Evolutionary conservation across 306 rosid genomes (phyloP).

Genomic region (Astragalus membranaceus): DNA sequence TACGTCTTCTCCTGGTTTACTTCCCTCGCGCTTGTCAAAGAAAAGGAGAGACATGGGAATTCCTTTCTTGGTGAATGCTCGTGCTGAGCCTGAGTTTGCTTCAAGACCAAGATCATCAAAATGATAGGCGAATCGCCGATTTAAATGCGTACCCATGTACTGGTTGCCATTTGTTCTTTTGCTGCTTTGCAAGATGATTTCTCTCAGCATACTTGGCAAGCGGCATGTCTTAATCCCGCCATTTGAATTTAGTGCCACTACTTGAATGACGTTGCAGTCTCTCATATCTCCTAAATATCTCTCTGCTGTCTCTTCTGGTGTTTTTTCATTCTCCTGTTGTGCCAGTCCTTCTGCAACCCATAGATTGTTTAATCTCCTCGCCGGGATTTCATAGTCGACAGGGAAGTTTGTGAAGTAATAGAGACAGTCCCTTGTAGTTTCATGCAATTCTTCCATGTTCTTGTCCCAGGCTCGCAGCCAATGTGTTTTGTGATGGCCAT

Average conservation of each 20-base stretch:
- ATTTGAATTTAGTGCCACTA: constrained; percentile 20
- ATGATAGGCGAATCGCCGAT: constrained; percentile 3
- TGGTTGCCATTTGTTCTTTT: neutral
- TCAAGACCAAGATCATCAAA: constrained; percentile 4
- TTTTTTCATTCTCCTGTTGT: neutral
- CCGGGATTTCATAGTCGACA: constrained; percentile 26
- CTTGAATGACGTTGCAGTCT: constrained; percentile 24
- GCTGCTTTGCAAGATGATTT: neutral
- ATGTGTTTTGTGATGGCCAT: neutral
- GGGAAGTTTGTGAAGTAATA: constrained; percentile 31
- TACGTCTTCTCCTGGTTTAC: constrained; percentile 24
- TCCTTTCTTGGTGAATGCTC: neutral
- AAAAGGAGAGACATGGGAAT: constrained; percentile 13
- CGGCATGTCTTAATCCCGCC: constrained; percentile 30
- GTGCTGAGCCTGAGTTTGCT: neutral
- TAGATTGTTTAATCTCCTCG: constrained; percentile 29
- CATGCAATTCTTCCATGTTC: neutral
- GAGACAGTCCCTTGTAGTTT: neutral
- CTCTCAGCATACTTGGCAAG: constrained; percentile 18
- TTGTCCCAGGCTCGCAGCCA: constrained; percentile 6
- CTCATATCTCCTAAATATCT: constrained; percentile 1
- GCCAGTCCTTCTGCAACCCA: constrained; percentile 38
- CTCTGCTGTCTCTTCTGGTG: constrained; percentile 25
- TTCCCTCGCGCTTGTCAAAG: constrained; percentile 33
- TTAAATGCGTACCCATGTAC: neutral